Conservation (phyloP, 352 stramenopile genomes). For the Phytophthora aleatoria region DNA sequence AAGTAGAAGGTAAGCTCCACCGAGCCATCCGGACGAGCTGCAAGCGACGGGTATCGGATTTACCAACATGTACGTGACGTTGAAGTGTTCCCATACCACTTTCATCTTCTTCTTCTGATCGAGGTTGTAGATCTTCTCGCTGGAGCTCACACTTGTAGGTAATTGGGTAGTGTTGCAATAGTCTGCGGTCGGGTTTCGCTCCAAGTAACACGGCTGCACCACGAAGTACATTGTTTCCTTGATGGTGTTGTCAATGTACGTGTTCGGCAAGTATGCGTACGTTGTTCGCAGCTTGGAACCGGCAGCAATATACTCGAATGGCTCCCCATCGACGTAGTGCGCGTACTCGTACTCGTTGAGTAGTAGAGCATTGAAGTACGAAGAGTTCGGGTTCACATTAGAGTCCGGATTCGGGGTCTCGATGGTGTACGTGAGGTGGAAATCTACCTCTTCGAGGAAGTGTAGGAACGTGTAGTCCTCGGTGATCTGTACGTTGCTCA, state of each 20-base stretch:
- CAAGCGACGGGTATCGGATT: constrained; percentile 70
- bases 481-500: constrained; percentile 51
- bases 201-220: constrained; percentile 53
- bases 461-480: constrained; percentile 65
- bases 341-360: constrained; percentile 61
- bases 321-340: constrained; percentile 50
- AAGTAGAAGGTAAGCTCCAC: constrained; percentile 54
- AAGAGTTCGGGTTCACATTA: constrained; percentile 18
- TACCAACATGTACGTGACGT: constrained; percentile 47
- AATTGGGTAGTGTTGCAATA: too few relatives aligned
- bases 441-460: constrained; percentile 65
- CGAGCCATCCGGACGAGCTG: constrained; percentile 49
- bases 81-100: constrained; percentile 16
- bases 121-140: constrained; percentile 54
- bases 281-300: constrained; percentile 52
- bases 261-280: constrained; percentile 52
- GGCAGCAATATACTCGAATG: constrained; percentile 42
- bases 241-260: constrained; percentile 51
- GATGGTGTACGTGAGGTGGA: constrained; percentile 63
- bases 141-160: not conserved
- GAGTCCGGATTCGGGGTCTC: constrained; percentile 25
- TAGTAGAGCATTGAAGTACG: constrained; percentile 61
- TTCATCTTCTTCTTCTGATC: constrained; percentile 38
- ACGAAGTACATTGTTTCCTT: constrained; percentile 68
- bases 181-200: not conserved